Base-by-base conservation (phyloP, 352 stramenopile species). In the Albugo laibachii region DNA sequence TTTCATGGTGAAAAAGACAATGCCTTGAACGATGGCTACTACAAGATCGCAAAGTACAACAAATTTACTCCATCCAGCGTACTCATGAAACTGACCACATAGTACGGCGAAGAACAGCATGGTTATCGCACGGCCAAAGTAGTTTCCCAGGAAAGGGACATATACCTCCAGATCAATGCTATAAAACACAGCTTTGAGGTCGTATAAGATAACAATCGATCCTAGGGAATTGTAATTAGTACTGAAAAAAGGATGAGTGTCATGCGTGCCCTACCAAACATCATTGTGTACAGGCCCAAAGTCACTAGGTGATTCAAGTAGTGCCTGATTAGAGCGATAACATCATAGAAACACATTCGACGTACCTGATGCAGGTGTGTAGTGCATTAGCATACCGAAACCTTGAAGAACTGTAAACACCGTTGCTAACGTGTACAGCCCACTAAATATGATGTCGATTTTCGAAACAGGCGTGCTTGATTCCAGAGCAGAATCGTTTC, bases 121-220 rank as follows among this genome's bases (percentile, higher is more conserved):
- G 42, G 74, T 83, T 19, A 77, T 53, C 14, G 72, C 74, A 19
- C 77, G 77, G n/a, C 77, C 77, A 14, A 91, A 76, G 56, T 87
- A 87, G 55, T 86, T 91, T 54, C 74, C 72, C 11, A 91, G 54
- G 54, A 91, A 91, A n/a, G 77, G 77, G 40, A 91, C 71, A 55
- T 82, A 91, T 54, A 66, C 59, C 56, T 91, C 77, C 46, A 91
- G 62, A 43, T 71, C 85, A 48, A 91, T 57, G 48, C 74, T 73
- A 53, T 84, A 72, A 24, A 91, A 71, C 43, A 87, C 62, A 13
- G 72, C 81, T 59, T 91, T 91, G 39, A 91, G 60, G 53, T 91
- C 77, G 45, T 83, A 87, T 50, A 91, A 60, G 45, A 91, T 82
- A 49, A 83, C 66, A 3, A 57, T 58, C n/a, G 58, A 65, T 18